Evolutionary conservation across 78 protist species (phyloP), one percentile per base, ranked within the genome.

Genomic region (Dictyostelium capitatum): DNA sequence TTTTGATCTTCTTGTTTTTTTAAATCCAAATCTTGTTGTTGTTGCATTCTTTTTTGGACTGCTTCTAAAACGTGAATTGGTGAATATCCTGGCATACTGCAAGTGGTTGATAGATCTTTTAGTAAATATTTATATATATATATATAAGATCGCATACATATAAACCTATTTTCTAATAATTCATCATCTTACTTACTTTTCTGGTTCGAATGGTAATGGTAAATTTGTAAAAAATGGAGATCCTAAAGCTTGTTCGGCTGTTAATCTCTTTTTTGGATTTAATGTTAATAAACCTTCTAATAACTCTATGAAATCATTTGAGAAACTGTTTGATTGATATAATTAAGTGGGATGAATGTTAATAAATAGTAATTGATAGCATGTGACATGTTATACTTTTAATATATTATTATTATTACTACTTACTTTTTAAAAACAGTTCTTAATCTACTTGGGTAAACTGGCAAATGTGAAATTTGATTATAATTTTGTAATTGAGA

Each of bases 401-500:
- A n/a, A n/a, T n/a, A n/a, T n/a, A n/a, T n/a, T n/a, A n/a, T n/a
- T 20, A 28, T 20, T 59, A 23, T 20, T 9, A 19, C 25, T 17
- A 14, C 23, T 43, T 82, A 83, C 82, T 87, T 87, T 65, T 87
- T 87, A 77, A 87, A 87, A 28, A 87, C 84, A 20, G 78, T 48
- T 87, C 84, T 74, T n/a, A 87, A 37, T 25, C 79, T 74, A 65
- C 84, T 87, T 87, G 93, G 93, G 15, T 53, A 87, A 65, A 23
- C 32, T 30, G 90, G 90, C 19, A 87, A 32, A 32, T 87, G 51
- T 14, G 89, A 20, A n/a, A 53, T 19, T 65, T 65, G 69, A 51
- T 51, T 28, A 50, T 77, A 87, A n/a, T 97, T 94, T 20, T 98
- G 98, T 48, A 99, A 93, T 28, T 51, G 32, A 2, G 90, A 51